These are phyloP conservation scores for Nakaseomyces bracarensis DNA, from an alignment of 1,139 yeast genomes.

Conservation along the genomic window DNA sequence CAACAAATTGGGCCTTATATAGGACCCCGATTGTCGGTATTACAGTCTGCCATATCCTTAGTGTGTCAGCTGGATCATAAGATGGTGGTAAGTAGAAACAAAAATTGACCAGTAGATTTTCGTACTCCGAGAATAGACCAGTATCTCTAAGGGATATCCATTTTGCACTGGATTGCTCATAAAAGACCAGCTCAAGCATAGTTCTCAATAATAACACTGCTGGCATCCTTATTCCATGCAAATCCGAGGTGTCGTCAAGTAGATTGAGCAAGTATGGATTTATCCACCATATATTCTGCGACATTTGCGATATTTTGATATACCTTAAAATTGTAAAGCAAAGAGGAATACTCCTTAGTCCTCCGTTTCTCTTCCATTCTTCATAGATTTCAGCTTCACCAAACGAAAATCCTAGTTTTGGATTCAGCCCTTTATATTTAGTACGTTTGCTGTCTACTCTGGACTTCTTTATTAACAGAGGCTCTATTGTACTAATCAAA, in stretches of 20 bases:
- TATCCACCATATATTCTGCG: slow-evolving; percentile 30
- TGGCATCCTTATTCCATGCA: slow-evolving; percentile 18
- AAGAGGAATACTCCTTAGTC: slow-evolving; percentile 23
- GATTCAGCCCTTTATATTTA: slow-evolving; percentile 10
- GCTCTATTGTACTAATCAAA: not conserved
- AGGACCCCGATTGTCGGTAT: slow-evolving; percentile 22
- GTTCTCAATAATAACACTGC: slow-evolving; percentile 21
- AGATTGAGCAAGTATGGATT: slow-evolving; percentile 30
- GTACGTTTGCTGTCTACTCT: not conserved
- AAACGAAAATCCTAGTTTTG: slow-evolving; percentile 17
- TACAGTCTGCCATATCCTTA: slow-evolving; percentile 17
- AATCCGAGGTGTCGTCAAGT: slow-evolving; percentile 27
- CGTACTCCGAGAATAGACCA: slow-evolving; percentile 24
- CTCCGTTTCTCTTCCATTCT: slow-evolving; percentile 23
- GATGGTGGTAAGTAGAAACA: slow-evolving; percentile 28
- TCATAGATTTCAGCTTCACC: slow-evolving; percentile 19
- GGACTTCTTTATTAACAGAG: not conserved
- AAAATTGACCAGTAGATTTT: slow-evolving; percentile 23
- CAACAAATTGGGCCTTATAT: slow-evolving; percentile 15
- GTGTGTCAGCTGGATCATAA: slow-evolving; percentile 16
- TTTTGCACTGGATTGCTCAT: slow-evolving; percentile 8
- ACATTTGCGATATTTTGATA: slow-evolving; percentile 18
- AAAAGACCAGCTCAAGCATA: slow-evolving; percentile 14
- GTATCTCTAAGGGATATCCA: slow-evolving; percentile 23
- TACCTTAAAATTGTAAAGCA: slow-evolving; percentile 19